Conservation (phyloP, 2,329 filamentous ascomycete genomes). For the Fusarium virguliforme region DNA sequence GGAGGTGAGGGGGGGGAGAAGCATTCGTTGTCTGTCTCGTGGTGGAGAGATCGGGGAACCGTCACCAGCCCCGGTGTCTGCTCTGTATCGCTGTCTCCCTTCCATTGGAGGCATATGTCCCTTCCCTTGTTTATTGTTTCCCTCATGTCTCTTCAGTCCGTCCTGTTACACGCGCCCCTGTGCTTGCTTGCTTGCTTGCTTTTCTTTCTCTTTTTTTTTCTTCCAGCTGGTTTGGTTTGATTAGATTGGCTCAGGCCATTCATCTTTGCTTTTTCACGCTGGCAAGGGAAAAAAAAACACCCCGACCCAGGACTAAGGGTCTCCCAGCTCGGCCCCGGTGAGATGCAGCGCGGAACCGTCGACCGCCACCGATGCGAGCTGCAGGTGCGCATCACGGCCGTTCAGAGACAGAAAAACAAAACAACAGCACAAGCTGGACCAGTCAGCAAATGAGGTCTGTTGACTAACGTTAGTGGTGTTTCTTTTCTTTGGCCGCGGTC, state of each 20-base stretch:
- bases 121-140: slow-evolving; percentile 12
- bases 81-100: slow-evolving; percentile 3
- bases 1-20: slow-evolving; percentile 3
- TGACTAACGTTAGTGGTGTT: slow-evolving; percentile 1
- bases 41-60: slow-evolving; percentile 43
- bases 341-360: slow-evolving; percentile 22
- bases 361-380: slow-evolving; percentile 27
- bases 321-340: slow-evolving; percentile 15
- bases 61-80: slow-evolving; percentile 27
- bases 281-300: not conserved
- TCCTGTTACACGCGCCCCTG: not conserved
- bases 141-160: slow-evolving; percentile 1
- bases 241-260: slow-evolving; percentile 2
- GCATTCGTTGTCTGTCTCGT: slow-evolving; percentile 20
- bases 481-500: slow-evolving; percentile 2
- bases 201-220: not conserved
- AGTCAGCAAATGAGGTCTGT: slow-evolving; percentile 16
- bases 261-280: slow-evolving; percentile 12
- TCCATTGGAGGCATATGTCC: not conserved
- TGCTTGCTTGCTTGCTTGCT: not conserved
- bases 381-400: slow-evolving; percentile 18
- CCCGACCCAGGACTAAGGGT: slow-evolving; percentile 1
- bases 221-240: slow-evolving; percentile 18
- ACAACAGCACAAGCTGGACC: not conserved
- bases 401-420: not conserved